Percentiles rank a stretch among this genome's conserved stretches.
These are phyloP conservation scores for Suillus decipiens DNA, from an alignment of 768 basidiomycete species.

Conservation along the genomic window DNA sequence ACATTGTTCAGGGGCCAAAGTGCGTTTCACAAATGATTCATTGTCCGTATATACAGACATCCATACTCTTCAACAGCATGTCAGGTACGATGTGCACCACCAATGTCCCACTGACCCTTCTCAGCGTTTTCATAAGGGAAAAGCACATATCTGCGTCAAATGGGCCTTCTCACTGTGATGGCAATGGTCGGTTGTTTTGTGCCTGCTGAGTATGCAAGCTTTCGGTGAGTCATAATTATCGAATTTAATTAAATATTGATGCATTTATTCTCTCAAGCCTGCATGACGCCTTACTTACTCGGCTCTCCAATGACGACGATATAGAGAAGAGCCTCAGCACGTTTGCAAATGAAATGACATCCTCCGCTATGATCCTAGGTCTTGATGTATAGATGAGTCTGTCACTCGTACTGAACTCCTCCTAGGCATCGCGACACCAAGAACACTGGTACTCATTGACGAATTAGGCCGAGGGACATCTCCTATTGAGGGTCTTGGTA, in stretches of 20 bases:
- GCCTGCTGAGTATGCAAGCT: constrained; percentile 91
- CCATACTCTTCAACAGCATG: constrained; percentile 46
- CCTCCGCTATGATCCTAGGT: constrained; percentile 90
- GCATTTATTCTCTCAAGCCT: constrained; percentile 45
- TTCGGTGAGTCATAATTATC: constrained; percentile 49
- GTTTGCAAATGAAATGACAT: constrained; percentile 94
- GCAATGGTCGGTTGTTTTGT: constrained; percentile 92
- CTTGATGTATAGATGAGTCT: constrained; percentile 6
- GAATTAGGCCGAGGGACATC: constrained; percentile 94
- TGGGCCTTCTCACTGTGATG: constrained; percentile 81
- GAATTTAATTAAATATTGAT: neutral
- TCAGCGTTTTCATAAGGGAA: constrained; percentile 56
- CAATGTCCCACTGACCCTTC: neutral
- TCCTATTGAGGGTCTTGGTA: constrained; percentile 77
- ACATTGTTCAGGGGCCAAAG: constrained; percentile 92
- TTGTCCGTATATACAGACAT: neutral
- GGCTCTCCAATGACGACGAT: constrained; percentile 93
- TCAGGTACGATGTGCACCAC: constrained; percentile 41
- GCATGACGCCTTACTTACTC: constrained; percentile 80
- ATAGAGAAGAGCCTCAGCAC: constrained; percentile 90
- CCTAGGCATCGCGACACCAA: constrained; percentile 66
- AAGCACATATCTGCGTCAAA: constrained; percentile 89
- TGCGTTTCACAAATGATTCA: constrained; percentile 36
- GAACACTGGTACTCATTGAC: constrained; percentile 83
- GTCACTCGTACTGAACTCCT: constrained; percentile 4